Percentiles rank a stretch among this genome's conserved stretches.
These are phyloP conservation scores for Phialemoniopsis sp. DNA, from an alignment of 2,329 filamentous ascomycete species.

Conservation along the genomic window DNA sequence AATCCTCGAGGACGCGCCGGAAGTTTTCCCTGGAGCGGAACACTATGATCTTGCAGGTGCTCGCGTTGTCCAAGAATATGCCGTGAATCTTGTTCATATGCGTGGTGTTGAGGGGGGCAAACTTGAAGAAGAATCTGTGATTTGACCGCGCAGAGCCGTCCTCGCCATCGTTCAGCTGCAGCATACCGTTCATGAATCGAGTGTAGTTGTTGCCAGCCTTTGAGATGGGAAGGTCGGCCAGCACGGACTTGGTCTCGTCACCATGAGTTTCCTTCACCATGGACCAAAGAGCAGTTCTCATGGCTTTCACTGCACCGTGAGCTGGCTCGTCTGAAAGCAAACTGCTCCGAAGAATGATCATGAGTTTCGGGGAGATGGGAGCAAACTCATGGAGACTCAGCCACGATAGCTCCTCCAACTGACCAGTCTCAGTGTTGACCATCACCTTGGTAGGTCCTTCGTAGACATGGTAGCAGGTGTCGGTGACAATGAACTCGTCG, in stretches of 20 bases:
- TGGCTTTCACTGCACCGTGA: slow-evolving; percentile 15
- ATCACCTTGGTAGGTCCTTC: slow-evolving; percentile 14
- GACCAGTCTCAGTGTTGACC: slow-evolving; percentile 8
- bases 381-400: slow-evolving; percentile 16
- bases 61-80: slow-evolving; percentile 20
- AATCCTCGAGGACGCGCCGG: slow-evolving; percentile 16
- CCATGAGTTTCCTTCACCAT: background rate
- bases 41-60: slow-evolving; percentile 16
- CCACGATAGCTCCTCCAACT: slow-evolving; percentile 3
- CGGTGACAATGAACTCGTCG: slow-evolving; percentile 13
- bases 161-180: slow-evolving; percentile 11
- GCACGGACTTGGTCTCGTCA: slow-evolving; percentile 7
- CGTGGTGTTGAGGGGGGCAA: slow-evolving; percentile 16
- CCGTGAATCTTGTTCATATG: slow-evolving; percentile 24
- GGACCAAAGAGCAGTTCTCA: slow-evolving; percentile 2
- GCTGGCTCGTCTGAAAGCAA: too few species aligned
- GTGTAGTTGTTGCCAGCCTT: slow-evolving; percentile 21
- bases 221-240: slow-evolving; percentile 19
- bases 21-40: slow-evolving; percentile 15
- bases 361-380: slow-evolving; percentile 18
- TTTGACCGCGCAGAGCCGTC: slow-evolving; percentile 7
- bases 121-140: slow-evolving; percentile 21
- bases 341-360: slow-evolving; percentile 16
- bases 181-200: slow-evolving; percentile 11
- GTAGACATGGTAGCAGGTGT: slow-evolving; percentile 15